Evolutionary conservation across 2,329 filamentous ascomycete genomes (phyloP), one percentile per base, ranked within the genome.

Genomic region (Nigrograna mackinnonii): DNA sequence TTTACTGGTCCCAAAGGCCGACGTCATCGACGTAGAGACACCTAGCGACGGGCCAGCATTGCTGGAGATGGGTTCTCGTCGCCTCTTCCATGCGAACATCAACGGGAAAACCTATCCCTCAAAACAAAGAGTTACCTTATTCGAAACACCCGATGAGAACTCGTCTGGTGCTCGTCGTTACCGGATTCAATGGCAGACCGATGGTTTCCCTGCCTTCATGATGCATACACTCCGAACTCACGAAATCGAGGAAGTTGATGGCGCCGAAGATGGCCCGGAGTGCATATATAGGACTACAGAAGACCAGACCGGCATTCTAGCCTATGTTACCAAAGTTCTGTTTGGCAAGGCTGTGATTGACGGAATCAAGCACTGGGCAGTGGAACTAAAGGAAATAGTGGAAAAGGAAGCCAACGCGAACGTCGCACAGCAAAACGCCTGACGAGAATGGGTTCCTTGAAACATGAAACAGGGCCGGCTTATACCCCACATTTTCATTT

Each of bases 261-360:
- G 24, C 9, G 30, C 16, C 13, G 42, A 41, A 17, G 31, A 38
- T 31, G 37, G 32, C 1, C 21, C 24, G 2, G 40, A 34, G 16
- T 40, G 41, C n/a, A 28, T 47, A 22, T 47, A 44, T 20, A 32
- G 37, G 20, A 44, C 44, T 14, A 24, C 36, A 7, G 39, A 40
- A 32, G 41, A 44, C 16, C 36, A 44, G 16, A 21, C 7, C 17
- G 41, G 44, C 16, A 36, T 41, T n/a, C 11, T 47, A 19, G 41
- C 44, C 3, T 35, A 40, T n/a, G 14, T 39, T 3, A 18, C 38
- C 4, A 47, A 47, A 21, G 24, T 12, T 24, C 6, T 34, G 6
- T 33, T 43, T 35, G 35, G 39, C 17, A 40, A 26, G n/a, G 5
- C 20, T 20, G 13, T 47, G 18, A 32, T 37, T 19, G 38, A 37